phyloP scores from a whole-genome alignment of 805 yeast species.

The Suhomyces kilbournensis region DNA sequence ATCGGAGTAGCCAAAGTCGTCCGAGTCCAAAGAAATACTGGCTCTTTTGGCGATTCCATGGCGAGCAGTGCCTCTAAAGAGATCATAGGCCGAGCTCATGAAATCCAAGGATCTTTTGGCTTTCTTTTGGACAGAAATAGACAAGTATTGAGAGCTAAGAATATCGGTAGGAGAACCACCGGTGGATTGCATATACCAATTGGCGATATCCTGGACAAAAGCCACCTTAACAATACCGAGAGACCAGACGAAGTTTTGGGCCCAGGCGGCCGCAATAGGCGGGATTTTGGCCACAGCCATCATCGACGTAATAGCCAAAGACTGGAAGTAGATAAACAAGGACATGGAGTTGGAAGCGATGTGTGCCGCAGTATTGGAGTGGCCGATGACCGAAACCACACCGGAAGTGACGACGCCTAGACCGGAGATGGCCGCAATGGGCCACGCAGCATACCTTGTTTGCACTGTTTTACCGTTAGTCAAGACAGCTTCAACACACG shows the following conservation, averaged over 20 bases:
- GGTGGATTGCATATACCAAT: conserved; percentile 94
- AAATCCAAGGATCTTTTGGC: conserved; percentile 24
- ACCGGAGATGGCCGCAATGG: conserved; percentile 88
- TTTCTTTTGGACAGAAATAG: conserved; percentile 79
- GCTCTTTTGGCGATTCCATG: conserved; percentile 24
- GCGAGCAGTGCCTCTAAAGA: not conserved
- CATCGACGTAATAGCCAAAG: conserved; percentile 88
- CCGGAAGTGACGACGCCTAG: conserved; percentile 87
- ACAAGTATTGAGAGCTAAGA: conserved; percentile 60
- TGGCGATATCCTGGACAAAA: conserved; percentile 79
- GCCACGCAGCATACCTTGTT: conserved; percentile 70
- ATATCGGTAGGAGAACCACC: conserved; percentile 86
- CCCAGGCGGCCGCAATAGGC: conserved; percentile 98
- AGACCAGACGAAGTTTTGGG: conserved; percentile 95
- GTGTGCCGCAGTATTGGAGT: conserved; percentile 90
- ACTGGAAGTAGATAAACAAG: conserved; percentile 89
- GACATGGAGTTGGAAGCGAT: conserved; percentile 96
- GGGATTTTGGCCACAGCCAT: conserved; percentile 91
- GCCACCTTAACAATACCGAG: conserved; percentile 78
- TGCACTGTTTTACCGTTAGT: conserved; percentile 92
- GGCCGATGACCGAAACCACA: conserved; percentile 80
- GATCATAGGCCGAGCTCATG: conserved; percentile 6
- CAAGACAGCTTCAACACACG: conserved; percentile 88
- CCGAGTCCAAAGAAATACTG: conserved; percentile 37
- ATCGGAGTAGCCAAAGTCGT: conserved; percentile 45